A percentile compares a stretch with the other conserved stretches of the same genome.
phyloP scores from a whole-genome alignment of 805 yeast species.

The Kuraishia piskuri region DNA sequence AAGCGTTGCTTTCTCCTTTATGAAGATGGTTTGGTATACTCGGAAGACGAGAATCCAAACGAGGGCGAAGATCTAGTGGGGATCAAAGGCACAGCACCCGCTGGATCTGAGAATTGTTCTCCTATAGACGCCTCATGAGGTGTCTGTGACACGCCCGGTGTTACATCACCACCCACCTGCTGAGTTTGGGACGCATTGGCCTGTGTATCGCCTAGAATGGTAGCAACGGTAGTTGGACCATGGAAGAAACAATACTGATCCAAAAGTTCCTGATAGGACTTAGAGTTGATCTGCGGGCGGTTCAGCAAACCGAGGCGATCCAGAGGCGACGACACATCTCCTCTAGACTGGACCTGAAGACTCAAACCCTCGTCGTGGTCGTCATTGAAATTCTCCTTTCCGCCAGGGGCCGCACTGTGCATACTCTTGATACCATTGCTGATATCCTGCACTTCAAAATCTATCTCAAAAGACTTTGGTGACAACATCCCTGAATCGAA shows the following conservation, averaged over 20 bases:
- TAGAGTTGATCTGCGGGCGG: conserved; percentile 34
- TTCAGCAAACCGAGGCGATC: conserved; percentile 1
- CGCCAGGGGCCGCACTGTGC: background rate
- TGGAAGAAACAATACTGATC: conserved; percentile 55
- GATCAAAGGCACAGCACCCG: background rate
- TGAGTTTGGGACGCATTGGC: background rate
- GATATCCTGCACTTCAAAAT: background rate
- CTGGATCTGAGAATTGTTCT: background rate
- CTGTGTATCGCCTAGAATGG: conserved; percentile 14
- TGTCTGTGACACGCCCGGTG: background rate
- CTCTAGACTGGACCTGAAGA: too few species aligned
- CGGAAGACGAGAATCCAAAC: background rate
- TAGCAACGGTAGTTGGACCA: conserved; percentile 25
- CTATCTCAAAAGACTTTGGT: background rate
- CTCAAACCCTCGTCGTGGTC: background rate
- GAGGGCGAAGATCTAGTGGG: background rate
- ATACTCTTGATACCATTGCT: background rate
- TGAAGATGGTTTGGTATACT: background rate
- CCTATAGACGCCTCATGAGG: background rate
- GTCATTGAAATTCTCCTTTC: background rate
- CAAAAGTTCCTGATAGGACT: conserved; percentile 46
- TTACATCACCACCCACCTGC: background rate
- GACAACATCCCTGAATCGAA: background rate
- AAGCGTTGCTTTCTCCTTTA: too few species aligned
- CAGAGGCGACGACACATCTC: background rate